These are phyloP conservation scores for Ophiostoma ips DNA, from an alignment of 2,329 filamentous ascomycete species.

Conservation along the genomic window DNA sequence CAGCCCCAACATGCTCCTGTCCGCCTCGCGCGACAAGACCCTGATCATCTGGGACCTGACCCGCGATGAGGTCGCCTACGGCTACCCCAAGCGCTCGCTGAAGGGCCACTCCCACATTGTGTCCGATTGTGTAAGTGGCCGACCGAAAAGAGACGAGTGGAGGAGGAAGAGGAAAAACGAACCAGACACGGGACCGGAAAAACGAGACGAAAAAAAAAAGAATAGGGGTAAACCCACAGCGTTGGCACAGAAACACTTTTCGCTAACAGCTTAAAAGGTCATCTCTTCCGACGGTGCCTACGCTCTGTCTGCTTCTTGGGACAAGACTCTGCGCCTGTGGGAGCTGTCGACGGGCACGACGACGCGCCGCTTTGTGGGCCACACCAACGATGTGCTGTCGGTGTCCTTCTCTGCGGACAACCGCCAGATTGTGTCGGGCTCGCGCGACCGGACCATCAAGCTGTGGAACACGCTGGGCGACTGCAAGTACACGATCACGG, in stretches of 20 bases:
- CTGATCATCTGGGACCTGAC: slow-evolving; percentile 99
- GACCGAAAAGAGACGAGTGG: background rate
- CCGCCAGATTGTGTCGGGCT: slow-evolving; percentile 98
- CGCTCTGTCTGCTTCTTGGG: slow-evolving; percentile 96
- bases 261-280: slow-evolving; percentile 42
- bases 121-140: slow-evolving; percentile 86
- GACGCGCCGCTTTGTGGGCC: slow-evolving; percentile 95
- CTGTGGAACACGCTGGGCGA: slow-evolving; percentile 99
- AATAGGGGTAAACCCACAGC: background rate
- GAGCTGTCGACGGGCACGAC: slow-evolving; percentile 95
- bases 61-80: slow-evolving; percentile 95
- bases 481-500: slow-evolving; percentile 99
- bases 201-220: background rate
- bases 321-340: slow-evolving; percentile 99
- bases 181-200: background rate
- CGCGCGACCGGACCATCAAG: slow-evolving; percentile 98
- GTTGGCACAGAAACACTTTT: slow-evolving; percentile 13
- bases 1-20: slow-evolving; percentile 99
- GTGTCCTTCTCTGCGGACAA: slow-evolving; percentile 99
- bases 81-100: slow-evolving; percentile 97
- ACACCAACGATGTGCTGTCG: slow-evolving; percentile 98
- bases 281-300: slow-evolving; percentile 99
- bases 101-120: slow-evolving; percentile 99
- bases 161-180: background rate
- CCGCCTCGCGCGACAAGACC: slow-evolving; percentile 92